These are phyloP conservation scores for Ambispora gerdemannii DNA, from an alignment of 192 early-diverging fungal genomes.

Conservation along the genomic window DNA sequence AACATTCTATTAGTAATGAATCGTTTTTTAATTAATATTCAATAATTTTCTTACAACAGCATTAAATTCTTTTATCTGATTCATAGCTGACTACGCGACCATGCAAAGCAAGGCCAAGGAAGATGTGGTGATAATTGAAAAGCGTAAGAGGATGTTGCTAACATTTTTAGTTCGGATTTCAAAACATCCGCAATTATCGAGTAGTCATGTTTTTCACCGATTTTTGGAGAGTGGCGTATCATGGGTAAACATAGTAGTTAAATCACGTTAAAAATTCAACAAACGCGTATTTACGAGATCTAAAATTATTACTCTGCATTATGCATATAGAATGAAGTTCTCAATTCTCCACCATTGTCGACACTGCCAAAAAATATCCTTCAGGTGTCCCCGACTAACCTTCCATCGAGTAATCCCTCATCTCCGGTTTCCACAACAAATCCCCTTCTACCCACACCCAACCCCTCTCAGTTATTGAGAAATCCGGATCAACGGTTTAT, in stretches of 20 bases:
- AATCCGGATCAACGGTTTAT: constrained; percentile 82
- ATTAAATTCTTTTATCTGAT: background rate
- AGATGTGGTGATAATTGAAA: constrained; percentile 85
- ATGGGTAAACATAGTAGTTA: constrained; percentile 52
- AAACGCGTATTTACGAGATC: background rate
- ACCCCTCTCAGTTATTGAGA: constrained; percentile 53
- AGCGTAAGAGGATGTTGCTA: constrained; percentile 90
- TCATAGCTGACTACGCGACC: constrained; percentile 60
- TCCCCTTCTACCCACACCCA: constrained; percentile 48
- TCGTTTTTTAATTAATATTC: background rate
- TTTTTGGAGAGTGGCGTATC: constrained; percentile 81
- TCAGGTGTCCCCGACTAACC: constrained; percentile 49
- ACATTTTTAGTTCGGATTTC: constrained; percentile 90
- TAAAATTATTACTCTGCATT: no score
- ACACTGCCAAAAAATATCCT: constrained; percentile 68
- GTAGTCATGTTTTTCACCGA: constrained; percentile 87
- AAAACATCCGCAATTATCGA: constrained; percentile 79
- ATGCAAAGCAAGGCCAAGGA: constrained; percentile 88
- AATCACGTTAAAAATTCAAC: background rate
- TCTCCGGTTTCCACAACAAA: constrained; percentile 29
- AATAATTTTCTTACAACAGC: background rate
- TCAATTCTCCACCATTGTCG: constrained; percentile 68
- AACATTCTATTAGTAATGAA: constrained; percentile 78
- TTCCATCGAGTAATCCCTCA: constrained; percentile 29
- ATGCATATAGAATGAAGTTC: constrained; percentile 58